These are phyloP conservation scores for Macaranga tanarius DNA, from an alignment of 441 rosid species.

Conservation along the genomic window DNA sequence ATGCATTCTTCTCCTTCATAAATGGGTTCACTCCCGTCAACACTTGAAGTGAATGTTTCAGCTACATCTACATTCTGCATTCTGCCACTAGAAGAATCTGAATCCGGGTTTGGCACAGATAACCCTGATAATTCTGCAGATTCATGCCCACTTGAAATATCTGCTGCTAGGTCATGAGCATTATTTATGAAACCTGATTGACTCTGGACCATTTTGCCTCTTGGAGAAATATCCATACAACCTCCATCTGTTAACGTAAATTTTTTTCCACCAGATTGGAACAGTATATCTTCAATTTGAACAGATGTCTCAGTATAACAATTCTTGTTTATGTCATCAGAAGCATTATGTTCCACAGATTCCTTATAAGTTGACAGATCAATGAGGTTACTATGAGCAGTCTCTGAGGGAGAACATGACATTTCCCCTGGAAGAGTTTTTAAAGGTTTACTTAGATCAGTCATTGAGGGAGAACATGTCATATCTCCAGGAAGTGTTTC, in stretches of 20 bases:
- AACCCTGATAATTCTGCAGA: constrained; percentile 24
- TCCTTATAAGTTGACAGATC: constrained; percentile 37
- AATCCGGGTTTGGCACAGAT: constrained; percentile 35
- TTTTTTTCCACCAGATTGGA: constrained; percentile 37
- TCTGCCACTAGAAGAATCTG: constrained; percentile 52
- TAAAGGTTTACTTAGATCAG: constrained; percentile 31
- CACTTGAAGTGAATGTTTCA: constrained; percentile 50
- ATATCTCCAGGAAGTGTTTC: constrained; percentile 32
- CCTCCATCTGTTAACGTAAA: constrained; percentile 27
- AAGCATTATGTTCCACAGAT: constrained; percentile 28
- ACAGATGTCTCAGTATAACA: constrained; percentile 28
- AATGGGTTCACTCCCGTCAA: constrained; percentile 82
- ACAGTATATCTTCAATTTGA: constrained; percentile 32
- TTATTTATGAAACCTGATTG: constrained; percentile 26
- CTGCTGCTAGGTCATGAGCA: constrained; percentile 33
- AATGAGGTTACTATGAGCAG: constrained; percentile 32
- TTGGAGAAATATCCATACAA: constrained; percentile 22
- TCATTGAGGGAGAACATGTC: constrained; percentile 24
- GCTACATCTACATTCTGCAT: constrained; percentile 44
- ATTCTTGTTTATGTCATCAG: constrained; percentile 32
- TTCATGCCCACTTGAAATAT: constrained; percentile 34
- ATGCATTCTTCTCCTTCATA: constrained; percentile 98
- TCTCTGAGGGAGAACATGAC: constrained; percentile 23
- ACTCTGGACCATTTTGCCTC: constrained; percentile 31
- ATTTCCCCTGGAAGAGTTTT: constrained; percentile 32